A percentile compares a stretch with the other conserved stretches of the same genome.
phyloP scores from a whole-genome alignment of 2,329 filamentous ascomycete species.

The Paraconiothyrium brasiliense region DNA sequence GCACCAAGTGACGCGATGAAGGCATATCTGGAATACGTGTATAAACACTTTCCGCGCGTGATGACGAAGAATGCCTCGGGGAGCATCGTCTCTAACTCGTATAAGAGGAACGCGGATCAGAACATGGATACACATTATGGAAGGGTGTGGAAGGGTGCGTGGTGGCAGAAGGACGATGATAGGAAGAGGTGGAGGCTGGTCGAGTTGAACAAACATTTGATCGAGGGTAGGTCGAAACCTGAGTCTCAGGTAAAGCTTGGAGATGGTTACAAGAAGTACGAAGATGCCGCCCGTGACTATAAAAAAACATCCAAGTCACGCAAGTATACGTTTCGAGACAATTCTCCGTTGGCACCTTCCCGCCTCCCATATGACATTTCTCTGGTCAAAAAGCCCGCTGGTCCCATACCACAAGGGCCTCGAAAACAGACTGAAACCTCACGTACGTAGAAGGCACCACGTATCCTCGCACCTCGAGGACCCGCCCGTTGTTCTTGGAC shows the following conservation, averaged over 20 bases:
- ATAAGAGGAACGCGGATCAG: background rate
- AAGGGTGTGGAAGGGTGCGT: background rate
- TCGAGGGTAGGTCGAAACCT: background rate
- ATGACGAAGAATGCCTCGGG: background rate
- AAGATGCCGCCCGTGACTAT: background rate
- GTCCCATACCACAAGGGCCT: background rate
- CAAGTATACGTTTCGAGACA: background rate
- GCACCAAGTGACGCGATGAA: background rate
- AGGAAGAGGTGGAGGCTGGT: background rate
- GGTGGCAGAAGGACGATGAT: background rate
- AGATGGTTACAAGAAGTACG: background rate
- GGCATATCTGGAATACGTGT: background rate
- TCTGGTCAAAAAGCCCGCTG: background rate
- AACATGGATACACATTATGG: conserved; percentile 2
- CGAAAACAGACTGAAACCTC: background rate
- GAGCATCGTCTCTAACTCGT: background rate
- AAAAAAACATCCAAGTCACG: background rate
- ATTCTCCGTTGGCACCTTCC: background rate
- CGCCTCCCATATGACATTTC: background rate
- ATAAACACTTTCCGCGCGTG: background rate
- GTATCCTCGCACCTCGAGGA: background rate
- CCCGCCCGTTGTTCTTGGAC: background rate
- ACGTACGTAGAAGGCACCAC: background rate
- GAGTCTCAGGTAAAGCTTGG: background rate
- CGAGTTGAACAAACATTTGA: background rate